A percentile compares a stretch with the other conserved stretches of the same genome.
These are phyloP conservation scores for Fusarium decemcellulare DNA, from an alignment of 2,329 filamentous ascomycete species.

Conservation along the genomic window DNA sequence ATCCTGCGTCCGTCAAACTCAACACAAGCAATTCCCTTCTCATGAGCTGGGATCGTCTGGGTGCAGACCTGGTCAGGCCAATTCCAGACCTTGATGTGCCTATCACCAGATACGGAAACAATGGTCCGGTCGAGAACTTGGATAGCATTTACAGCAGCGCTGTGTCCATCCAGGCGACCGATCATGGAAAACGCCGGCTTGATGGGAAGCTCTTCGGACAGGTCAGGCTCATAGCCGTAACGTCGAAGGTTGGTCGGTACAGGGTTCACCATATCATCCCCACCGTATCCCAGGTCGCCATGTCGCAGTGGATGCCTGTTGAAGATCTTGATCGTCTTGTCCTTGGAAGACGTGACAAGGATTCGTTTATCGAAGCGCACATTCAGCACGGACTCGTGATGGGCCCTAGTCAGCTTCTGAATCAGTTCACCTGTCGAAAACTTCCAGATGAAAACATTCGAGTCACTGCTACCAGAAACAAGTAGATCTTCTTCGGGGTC, in stretches of 20 bases:
- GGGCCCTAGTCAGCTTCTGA: slow-evolving; percentile 81
- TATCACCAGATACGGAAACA: slow-evolving; percentile 94
- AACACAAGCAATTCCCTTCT: slow-evolving; percentile 96
- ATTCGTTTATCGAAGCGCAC: slow-evolving; percentile 93
- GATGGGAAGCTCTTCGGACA: slow-evolving; percentile 62
- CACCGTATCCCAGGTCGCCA: slow-evolving; percentile 70
- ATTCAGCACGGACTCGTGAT: slow-evolving; percentile 93
- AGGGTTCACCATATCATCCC: slow-evolving; percentile 61
- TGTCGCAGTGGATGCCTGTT: slow-evolving; percentile 79
- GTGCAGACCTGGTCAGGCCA: slow-evolving; percentile 83
- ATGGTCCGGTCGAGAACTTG: slow-evolving; percentile 89
- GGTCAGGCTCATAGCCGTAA: slow-evolving; percentile 68
- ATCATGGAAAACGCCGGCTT: slow-evolving; percentile 81
- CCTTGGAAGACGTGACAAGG: slow-evolving; percentile 96
- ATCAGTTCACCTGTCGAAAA: slow-evolving; percentile 92
- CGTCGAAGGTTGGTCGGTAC: slow-evolving; percentile 66
- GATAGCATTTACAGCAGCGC: slow-evolving; percentile 95
- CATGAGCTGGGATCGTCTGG: slow-evolving; percentile 87
- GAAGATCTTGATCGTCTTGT: slow-evolving; percentile 97
- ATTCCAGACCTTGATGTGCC: slow-evolving; percentile 95
- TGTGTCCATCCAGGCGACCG: slow-evolving; percentile 85
- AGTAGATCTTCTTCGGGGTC: slow-evolving; percentile 89
- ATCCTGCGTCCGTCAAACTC: slow-evolving; percentile 96
- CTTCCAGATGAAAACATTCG: slow-evolving; percentile 89
- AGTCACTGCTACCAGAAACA: slow-evolving; percentile 96